Conservation (phyloP, 2,329 filamentous ascomycete genomes). For the Apiospora marii region DNA sequence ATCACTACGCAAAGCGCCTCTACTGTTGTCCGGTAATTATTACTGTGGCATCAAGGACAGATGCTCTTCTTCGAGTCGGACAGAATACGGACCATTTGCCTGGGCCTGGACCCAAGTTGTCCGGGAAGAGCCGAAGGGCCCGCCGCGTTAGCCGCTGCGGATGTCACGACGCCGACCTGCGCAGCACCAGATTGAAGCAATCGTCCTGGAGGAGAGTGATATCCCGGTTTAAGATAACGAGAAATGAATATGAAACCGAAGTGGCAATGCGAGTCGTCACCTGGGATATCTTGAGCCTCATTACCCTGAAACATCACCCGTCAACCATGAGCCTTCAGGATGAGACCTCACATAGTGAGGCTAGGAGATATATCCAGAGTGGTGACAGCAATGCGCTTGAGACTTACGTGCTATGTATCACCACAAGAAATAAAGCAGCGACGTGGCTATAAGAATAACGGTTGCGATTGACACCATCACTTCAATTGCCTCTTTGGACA, state of each 20-base stretch:
- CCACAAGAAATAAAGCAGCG: no score
- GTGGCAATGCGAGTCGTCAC: no score
- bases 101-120: neutral
- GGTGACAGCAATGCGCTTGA: neutral
- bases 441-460: no score
- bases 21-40: neutral
- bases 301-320: neutral
- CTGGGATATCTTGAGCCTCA: neutral
- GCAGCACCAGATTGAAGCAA: neutral
- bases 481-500: neutral
- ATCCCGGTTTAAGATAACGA: neutral
- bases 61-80: neutral
- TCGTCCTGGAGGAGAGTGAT: neutral
- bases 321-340: neutral
- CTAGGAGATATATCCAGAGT: neutral
- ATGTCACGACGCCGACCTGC: neutral
- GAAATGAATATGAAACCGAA: neutral
- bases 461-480: no score
- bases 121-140: constrained; percentile 12
- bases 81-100: neutral
- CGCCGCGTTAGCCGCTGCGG: constrained; percentile 4
- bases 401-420: no score
- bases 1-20: neutral
- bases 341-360: neutral
- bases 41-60: neutral